Conservation (phyloP, 129 eudicot species). For the Erigeron canadensis region DNA sequence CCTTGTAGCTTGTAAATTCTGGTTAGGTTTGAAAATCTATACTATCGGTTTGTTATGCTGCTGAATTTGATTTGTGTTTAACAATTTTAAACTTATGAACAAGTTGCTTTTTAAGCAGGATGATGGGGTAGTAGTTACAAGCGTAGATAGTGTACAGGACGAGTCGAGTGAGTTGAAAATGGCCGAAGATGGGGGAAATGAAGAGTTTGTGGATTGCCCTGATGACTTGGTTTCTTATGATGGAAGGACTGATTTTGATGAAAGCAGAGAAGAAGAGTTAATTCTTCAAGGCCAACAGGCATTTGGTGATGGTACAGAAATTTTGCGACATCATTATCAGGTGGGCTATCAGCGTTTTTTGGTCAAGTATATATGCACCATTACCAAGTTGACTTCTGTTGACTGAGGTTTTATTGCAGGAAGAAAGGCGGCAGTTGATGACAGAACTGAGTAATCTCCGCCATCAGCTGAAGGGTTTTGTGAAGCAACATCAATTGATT, state of each 20-base stretch:
- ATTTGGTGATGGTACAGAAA: constrained; percentile 41
- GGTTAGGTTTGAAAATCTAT: constrained; percentile 4
- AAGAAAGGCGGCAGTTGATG: constrained; percentile 49
- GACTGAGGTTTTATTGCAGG: constrained; percentile 42
- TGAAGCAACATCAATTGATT: constrained; percentile 22
- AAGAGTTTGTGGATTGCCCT: constrained; percentile 92
- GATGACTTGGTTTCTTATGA: constrained; percentile 55
- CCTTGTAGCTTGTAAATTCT: not conserved
- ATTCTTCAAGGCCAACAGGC: constrained; percentile 21
- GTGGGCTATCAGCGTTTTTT: constrained; percentile 29
- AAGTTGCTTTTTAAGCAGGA: constrained; percentile 30
- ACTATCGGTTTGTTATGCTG: constrained; percentile 1
- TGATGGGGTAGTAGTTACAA: constrained; percentile 49
- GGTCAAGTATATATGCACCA: not conserved
- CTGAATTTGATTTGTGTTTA: not conserved
- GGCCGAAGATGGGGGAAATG: constrained; percentile 71
- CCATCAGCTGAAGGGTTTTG: constrained; percentile 38
- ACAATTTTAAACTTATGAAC: not conserved
- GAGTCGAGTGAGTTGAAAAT: constrained; percentile 42
- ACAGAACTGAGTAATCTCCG: constrained; percentile 46
- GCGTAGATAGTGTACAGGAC: constrained; percentile 35
- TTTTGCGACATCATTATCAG: constrained; percentile 49
- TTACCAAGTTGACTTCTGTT: constrained; percentile 11
- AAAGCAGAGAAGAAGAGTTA: constrained; percentile 30
- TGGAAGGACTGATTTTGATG: constrained; percentile 20